Conservation (phyloP, 1,139 yeast genomes). For the Saccharomyces hybrid region DNA sequence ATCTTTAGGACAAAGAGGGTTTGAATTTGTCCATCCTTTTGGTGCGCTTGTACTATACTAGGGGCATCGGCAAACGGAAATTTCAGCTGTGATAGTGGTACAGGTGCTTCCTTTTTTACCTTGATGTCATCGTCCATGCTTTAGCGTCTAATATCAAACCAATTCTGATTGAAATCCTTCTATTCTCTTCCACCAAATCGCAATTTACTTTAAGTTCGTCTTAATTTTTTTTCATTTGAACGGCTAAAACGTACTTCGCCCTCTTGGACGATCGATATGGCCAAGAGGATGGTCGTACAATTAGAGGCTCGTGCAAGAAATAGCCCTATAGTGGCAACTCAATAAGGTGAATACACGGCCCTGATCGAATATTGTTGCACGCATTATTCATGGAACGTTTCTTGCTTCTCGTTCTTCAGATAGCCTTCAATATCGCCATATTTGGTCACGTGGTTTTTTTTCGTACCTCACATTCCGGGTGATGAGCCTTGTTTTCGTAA, state of each 20-base stretch:
- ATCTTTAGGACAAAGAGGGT: constrained; percentile 47
- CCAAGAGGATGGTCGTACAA: too few relatives aligned
- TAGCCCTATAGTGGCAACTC: too few relatives aligned
- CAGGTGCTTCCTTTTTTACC: neutral
- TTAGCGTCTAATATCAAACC: neutral
- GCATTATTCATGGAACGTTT: neutral
- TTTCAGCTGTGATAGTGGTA: neutral
- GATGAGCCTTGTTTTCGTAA: neutral
- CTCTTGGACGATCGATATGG: neutral
- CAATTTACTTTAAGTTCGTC: neutral
- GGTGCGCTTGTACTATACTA: constrained; percentile 68
- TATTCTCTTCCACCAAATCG: too few relatives aligned
- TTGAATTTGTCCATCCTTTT: constrained; percentile 74
- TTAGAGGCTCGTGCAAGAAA: too few relatives aligned
- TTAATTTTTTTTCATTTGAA: neutral
- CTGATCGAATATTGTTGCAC: too few relatives aligned
- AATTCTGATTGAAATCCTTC: too few relatives aligned
- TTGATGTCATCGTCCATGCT: neutral
- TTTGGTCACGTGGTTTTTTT: neutral
- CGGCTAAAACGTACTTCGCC: neutral
- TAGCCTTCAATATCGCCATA: neutral
- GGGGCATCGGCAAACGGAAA: constrained; percentile 41
- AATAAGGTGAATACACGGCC: too few relatives aligned
- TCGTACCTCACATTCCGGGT: neutral
- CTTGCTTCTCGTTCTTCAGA: neutral